A percentile compares a stretch with the other conserved stretches of the same genome.
phyloP scores from a whole-genome alignment of 148 eudicot species.

The Salicornia ramosissima region DNA sequence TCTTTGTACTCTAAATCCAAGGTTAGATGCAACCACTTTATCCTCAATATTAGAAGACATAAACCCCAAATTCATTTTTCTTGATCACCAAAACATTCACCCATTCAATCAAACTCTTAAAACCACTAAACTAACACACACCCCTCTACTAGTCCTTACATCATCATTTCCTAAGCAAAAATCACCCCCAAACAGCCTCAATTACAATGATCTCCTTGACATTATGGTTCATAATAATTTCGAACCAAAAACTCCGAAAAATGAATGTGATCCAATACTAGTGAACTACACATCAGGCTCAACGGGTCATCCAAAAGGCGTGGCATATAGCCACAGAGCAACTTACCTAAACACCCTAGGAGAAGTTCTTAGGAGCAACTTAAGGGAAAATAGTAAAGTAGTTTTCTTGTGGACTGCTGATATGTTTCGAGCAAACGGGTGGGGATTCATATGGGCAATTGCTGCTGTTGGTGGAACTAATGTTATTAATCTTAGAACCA shows the following conservation, averaged over 20 bases:
- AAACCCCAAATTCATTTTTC: slow-evolving; percentile 10
- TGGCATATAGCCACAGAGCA: slow-evolving; percentile 23
- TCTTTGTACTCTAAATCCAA: slow-evolving; percentile 21
- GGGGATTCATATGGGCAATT: slow-evolving; percentile 27
- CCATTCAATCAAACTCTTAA: neutral
- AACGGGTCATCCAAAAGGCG: slow-evolving; percentile 22
- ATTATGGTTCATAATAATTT: slow-evolving; percentile 10
- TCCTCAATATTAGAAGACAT: slow-evolving; percentile 15
- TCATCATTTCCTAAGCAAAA: neutral
- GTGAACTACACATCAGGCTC: slow-evolving; percentile 26
- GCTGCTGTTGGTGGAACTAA: slow-evolving; percentile 23
- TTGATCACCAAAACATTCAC: slow-evolving; percentile 5
- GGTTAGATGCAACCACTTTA: slow-evolving; percentile 18
- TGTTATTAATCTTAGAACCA: slow-evolving; percentile 7
- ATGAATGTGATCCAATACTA: slow-evolving; percentile 25
- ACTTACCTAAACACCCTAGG: slow-evolving; percentile 18
- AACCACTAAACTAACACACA: neutral
- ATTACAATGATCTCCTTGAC: slow-evolving; percentile 10
- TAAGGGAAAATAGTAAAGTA: slow-evolving; percentile 6
- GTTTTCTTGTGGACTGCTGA: slow-evolving; percentile 30
- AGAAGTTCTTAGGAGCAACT: slow-evolving; percentile 23
- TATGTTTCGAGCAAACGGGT: slow-evolving; percentile 28
- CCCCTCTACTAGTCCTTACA: slow-evolving; percentile 18
- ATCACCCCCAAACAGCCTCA: neutral
- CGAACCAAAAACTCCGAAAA: slow-evolving; percentile 11